phyloP scores from a whole-genome alignment of 805 yeast species.

The Wickerhamomyces hampshirensis region DNA sequence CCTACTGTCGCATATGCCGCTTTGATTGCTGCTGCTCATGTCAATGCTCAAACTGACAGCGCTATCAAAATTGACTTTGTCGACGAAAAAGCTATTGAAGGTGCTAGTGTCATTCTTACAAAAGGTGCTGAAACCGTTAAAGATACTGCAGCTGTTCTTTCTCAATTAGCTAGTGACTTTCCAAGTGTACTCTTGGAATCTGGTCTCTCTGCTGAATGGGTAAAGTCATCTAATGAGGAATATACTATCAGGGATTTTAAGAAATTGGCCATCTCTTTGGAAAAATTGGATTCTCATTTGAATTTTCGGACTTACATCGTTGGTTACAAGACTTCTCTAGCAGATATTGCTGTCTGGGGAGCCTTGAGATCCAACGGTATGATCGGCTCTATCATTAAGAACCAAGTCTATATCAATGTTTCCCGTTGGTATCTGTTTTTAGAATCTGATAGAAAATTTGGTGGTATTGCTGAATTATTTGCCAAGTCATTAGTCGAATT shows the following conservation, averaged over 20 bases:
- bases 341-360: conserved; percentile 93
- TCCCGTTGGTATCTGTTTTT: conserved; percentile 89
- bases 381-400: conserved; percentile 86
- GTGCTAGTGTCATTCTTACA: conserved; percentile 39
- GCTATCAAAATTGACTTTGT: conserved; percentile 58
- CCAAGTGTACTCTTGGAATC: conserved; percentile 37
- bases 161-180: conserved; percentile 45
- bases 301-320: conserved; percentile 77
- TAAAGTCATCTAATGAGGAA: conserved; percentile 59
- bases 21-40: conserved; percentile 71
- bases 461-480: conserved; percentile 61
- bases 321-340: conserved; percentile 63
- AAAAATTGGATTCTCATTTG: conserved; percentile 74
- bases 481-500: conserved; percentile 67
- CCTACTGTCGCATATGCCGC: conserved; percentile 76
- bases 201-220: conserved; percentile 54
- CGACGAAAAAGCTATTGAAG: conserved; percentile 65
- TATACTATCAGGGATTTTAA: conserved; percentile 84
- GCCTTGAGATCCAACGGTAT: conserved; percentile 88
- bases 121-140: conserved; percentile 39
- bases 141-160: conserved; percentile 39
- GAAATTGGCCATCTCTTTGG: conserved; percentile 72
- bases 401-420: conserved; percentile 76
- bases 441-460: conserved; percentile 63
- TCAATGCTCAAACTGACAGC: conserved; percentile 47